Conservation (phyloP, 2,329 filamentous ascomycete genomes). For the Penicillium oxalicum region DNA sequence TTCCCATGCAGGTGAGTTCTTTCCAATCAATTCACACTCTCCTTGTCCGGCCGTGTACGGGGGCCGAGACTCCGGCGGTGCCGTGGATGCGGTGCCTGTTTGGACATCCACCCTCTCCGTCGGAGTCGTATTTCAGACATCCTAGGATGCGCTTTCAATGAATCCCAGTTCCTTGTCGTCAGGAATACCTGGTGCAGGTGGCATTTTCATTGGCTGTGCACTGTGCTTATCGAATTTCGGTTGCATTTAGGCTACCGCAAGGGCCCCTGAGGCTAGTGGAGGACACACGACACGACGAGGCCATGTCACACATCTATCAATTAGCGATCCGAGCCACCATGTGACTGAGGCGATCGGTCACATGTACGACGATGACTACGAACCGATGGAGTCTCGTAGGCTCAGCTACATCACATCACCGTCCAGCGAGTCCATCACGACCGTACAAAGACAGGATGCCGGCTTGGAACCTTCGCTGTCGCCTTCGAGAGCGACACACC, state of each 20-base stretch:
- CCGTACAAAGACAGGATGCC: slow-evolving; percentile 29
- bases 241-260: slow-evolving; percentile 36
- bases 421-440: slow-evolving; percentile 40
- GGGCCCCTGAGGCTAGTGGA: slow-evolving; percentile 37
- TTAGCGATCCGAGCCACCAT: slow-evolving; percentile 88
- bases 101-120: not conserved
- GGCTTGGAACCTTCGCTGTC: slow-evolving; percentile 24
- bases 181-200: too few species aligned
- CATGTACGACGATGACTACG: slow-evolving; percentile 73
- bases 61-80: not conserved
- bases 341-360: slow-evolving; percentile 91
- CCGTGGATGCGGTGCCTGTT: slow-evolving; percentile 1
- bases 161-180: too few species aligned
- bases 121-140: not conserved
- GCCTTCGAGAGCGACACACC: slow-evolving; percentile 22
- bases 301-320: slow-evolving; percentile 58
- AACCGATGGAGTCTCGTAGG: slow-evolving; percentile 57
- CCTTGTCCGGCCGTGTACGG: not conserved
- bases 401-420: slow-evolving; percentile 64
- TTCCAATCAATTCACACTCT: slow-evolving; percentile 5
- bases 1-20: slow-evolving; percentile 37
- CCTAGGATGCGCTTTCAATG: too few species aligned
- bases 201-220: not conserved
- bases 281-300: slow-evolving; percentile 50
- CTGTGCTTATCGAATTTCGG: slow-evolving; percentile 8